Evolutionary conservation across 2,329 filamentous ascomycete species (phyloP).

Genomic region (Arthrocladium fulminans): DNA sequence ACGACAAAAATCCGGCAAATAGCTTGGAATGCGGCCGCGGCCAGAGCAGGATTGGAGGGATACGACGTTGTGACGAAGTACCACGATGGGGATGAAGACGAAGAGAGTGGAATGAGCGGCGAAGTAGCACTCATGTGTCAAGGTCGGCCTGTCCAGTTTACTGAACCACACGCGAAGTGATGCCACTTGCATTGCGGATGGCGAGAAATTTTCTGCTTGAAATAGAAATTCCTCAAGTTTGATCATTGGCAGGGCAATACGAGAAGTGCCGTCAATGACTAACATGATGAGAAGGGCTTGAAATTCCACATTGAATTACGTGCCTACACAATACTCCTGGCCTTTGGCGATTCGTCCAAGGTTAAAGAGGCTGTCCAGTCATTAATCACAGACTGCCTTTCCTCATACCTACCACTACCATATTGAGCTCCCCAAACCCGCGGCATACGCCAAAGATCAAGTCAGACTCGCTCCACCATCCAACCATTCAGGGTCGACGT

Average conservation of each 20-base stretch:
- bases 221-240: too few relatives aligned
- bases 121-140: constrained; percentile 2
- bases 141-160: constrained; percentile 1
- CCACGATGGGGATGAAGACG: neutral
- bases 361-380: too few relatives aligned
- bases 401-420: neutral
- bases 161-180: too few relatives aligned
- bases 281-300: too few relatives aligned
- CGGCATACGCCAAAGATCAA: constrained; percentile 75
- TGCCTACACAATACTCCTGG: too few relatives aligned
- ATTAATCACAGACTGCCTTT: neutral
- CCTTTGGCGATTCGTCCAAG: too few relatives aligned
- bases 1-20: constrained; percentile 3
- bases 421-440: constrained; percentile 46
- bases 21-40: constrained; percentile 6
- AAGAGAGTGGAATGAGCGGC: neutral
- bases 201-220: too few relatives aligned
- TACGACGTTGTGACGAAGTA: constrained; percentile 6
- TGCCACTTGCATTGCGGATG: too few relatives aligned
- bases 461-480: constrained; percentile 74
- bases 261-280: too few relatives aligned
- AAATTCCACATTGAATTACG: too few relatives aligned
- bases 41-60: constrained; percentile 4
- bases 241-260: too few relatives aligned
- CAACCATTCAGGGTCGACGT: constrained; percentile 57